Conservation (phyloP, 2,329 filamentous ascomycete genomes). For the Dothideomycetidae sp. region DNA sequence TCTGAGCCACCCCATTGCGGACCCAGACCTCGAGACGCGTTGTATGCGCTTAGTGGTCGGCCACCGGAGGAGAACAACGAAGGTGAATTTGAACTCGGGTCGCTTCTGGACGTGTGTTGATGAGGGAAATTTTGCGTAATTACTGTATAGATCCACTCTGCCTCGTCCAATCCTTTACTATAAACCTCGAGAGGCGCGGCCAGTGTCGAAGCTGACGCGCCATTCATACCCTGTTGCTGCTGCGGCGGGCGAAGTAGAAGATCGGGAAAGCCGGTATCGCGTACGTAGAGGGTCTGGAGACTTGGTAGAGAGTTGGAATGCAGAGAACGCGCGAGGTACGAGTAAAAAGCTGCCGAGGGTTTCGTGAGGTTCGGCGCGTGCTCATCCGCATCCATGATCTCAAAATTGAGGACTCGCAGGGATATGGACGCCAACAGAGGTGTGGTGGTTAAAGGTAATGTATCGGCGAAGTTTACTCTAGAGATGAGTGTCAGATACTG, state of each 20-base stretch:
- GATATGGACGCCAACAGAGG: constrained; percentile 54
- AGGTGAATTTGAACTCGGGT: constrained; percentile 24
- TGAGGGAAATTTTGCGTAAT: constrained; percentile 36
- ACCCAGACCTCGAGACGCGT: constrained; percentile 33
- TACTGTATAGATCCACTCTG: constrained; percentile 53
- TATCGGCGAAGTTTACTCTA: constrained; percentile 42
- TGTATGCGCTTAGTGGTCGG: constrained; percentile 32
- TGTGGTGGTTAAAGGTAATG: constrained; percentile 30
- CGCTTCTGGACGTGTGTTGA: constrained; percentile 25
- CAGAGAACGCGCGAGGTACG: constrained; percentile 72
- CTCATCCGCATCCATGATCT: constrained; percentile 48
- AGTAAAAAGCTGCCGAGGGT: constrained; percentile 54
- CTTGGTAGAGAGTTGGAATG: constrained; percentile 60
- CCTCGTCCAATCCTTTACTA: constrained; percentile 51
- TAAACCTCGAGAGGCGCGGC: constrained; percentile 48
- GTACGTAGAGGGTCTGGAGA: constrained; percentile 67
- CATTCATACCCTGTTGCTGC: constrained; percentile 36
- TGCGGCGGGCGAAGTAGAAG: constrained; percentile 60
- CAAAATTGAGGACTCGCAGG: constrained; percentile 63
- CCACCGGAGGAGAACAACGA: constrained; percentile 27
- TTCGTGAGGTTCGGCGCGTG: constrained; percentile 41
- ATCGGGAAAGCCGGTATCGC: constrained; percentile 71
- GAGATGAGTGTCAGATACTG: constrained; percentile 44
- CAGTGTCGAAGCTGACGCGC: constrained; percentile 25
- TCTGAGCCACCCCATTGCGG: constrained; percentile 43